Evolutionary conservation across 164 flowering plant species (phyloP).

Genomic region (Aristolochia fimbriata): DNA sequence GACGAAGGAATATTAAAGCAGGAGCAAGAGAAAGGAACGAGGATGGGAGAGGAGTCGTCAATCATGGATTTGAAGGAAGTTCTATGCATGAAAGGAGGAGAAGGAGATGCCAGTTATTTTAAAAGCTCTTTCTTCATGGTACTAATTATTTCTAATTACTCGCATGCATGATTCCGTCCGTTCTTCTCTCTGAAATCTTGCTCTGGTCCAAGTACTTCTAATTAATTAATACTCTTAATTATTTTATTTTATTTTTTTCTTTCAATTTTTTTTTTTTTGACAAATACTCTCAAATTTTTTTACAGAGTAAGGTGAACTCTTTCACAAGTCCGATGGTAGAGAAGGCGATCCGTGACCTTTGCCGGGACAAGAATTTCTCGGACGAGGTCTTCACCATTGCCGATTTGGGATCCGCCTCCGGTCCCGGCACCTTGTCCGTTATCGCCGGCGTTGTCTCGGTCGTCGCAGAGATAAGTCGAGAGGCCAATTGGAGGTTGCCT

Average conservation of each 20-base stretch:
- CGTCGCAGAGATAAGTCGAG: constrained; percentile 7
- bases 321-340: constrained; percentile 16
- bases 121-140: no score
- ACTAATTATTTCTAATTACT: no score
- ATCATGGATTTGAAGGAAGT: neutral
- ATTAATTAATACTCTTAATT: no score
- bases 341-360: constrained; percentile 27
- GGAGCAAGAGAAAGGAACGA: neutral
- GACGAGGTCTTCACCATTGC: constrained; percentile 25
- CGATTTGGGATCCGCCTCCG: constrained; percentile 64
- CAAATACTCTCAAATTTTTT: no score
- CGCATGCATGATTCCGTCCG: neutral
- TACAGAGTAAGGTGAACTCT: neutral
- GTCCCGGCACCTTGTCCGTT: constrained; percentile 46
- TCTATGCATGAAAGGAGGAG: neutral
- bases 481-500: constrained; percentile 14
- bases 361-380: constrained; percentile 1
- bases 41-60: neutral
- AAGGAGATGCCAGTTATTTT: neutral
- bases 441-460: constrained; percentile 21
- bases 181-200: no score
- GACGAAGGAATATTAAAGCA: neutral
- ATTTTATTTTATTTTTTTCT: no score
- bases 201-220: no score
- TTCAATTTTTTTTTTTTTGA: no score